Base-by-base conservation (phyloP, 805 yeast genomes). In the Nadsonia fulvescens region DNA sequence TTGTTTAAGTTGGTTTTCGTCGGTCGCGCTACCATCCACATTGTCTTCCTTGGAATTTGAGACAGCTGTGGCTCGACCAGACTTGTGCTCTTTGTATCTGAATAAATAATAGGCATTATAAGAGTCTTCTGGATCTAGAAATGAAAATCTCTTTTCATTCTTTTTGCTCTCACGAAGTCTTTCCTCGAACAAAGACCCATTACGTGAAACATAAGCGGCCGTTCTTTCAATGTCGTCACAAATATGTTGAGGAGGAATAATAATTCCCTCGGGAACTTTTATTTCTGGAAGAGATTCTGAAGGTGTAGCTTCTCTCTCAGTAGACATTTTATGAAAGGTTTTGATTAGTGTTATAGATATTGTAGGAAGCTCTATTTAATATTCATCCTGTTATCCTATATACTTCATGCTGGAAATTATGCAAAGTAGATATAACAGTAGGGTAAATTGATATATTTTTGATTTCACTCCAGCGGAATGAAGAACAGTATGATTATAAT, bases 151-250 rank as follows among this genome's bases (percentile, higher is more conserved):
- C 15, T 56, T 54, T 26, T 59, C 59, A 5, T 50, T 44, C 9
- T 53, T 45, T 34, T 70, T 69, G 18, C 50, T 53, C 18, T 48
- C 49, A 10, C 50, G 49, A 30, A 78, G 59, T 25, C 74, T 53
- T 6, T 53, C 52, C 38, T 72, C 89, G 47, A 79, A 77, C 32
- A 34, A 27, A 2, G 62, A 39, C 0, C 93, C 93, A 40, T 78
- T 75, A 34, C 74, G 56, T 15, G 51, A 37, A 5, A 82, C 79
- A 39, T 73, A 78, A 3, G 55, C 63, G 1, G 73, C 81, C 0
- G 93, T 76, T 40, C 73, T 76, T 26, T 65, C 70, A 11, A 83
- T 71, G 11, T 65, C 58, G 9, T 58, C 58, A 26, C 53, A 32
- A 12, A 51, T 37, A 6, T 54, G 61, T 3, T 77, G 71, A 1